Base-by-base conservation (phyloP, 2,329 filamentous ascomycete genomes). In the Neophaeococcomyces aloes region DNA sequence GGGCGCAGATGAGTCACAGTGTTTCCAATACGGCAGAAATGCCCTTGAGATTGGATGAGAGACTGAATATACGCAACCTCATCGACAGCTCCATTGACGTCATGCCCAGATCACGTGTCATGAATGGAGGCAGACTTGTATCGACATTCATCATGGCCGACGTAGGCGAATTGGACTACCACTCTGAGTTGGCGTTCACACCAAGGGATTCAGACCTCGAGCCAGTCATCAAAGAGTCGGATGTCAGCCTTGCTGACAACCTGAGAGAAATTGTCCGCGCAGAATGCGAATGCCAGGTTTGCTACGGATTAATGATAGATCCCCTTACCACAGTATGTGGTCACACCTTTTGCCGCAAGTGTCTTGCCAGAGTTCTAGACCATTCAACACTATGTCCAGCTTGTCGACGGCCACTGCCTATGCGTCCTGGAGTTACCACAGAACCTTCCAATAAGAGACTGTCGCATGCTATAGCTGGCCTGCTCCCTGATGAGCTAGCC, bases 241-340 rank as follows among this genome's bases (percentile, higher is more conserved):
- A 83, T 48, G 51, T 57, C 3, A 60, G 56, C 7, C 56, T 80
- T 7, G 62, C 87, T 21, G 64, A 71, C 19, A 69, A 68, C 27
- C 58, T 91, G 11, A 77, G 78, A 53, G 74, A 81, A 19, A 66
- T 70, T 1, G 70, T 77, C 2, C 75, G 79, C 48, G 68, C 70
- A 13, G 86, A 94, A 58, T 68, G 93, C 57, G 86, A 94, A 56
- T 95, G 88, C 53, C 85, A 91, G 55, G 79, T 94, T 46, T 94
- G 88, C 63, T 93, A 89, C 60, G 76, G 79, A 31, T 63, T 93
- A 17, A 83, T 89, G 59, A 67, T 86, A 48, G 83, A 94, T 48
- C 86, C 88, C 0, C 68, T 88, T 40, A 94, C 87, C 0, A 93
- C 86, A 0, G 72, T 76, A 1, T 95, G 88, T 56, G 88, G 88